These are phyloP conservation scores for Cystofilobasidium capitatum DNA, from an alignment of 768 basidiomycete genomes.

Conservation along the genomic window DNA sequence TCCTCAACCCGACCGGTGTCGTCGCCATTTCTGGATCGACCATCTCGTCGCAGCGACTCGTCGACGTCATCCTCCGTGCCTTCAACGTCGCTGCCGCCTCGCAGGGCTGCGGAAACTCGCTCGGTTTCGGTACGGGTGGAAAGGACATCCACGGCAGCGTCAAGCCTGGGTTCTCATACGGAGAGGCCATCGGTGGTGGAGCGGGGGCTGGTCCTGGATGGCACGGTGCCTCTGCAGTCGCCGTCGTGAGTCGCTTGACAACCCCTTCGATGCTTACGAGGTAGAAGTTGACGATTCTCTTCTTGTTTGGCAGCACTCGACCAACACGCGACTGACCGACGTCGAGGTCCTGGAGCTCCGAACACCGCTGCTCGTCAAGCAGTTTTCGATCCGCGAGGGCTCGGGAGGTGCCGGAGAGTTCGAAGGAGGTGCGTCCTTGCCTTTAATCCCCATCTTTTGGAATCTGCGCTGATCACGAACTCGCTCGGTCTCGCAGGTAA, in stretches of 20 bases:
- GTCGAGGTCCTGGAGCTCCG: conserved; percentile 29
- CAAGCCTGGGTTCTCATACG: conserved; percentile 27
- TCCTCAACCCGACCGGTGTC: conserved; percentile 29
- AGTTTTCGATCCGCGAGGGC: conserved; percentile 28
- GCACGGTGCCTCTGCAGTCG: conserved; percentile 13
- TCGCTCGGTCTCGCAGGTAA: background rate
- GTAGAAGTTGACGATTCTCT: background rate
- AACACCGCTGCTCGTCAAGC: conserved; percentile 28
- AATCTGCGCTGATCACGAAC: background rate
- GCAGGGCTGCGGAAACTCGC: conserved; percentile 28
- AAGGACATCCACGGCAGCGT: conserved; percentile 22
- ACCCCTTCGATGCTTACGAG: too few species aligned
- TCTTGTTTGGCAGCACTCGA: conserved; percentile 17
- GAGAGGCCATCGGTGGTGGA: conserved; percentile 28
- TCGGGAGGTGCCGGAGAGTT: conserved; percentile 22
- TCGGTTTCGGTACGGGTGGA: conserved; percentile 29
- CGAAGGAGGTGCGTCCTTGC: conserved; percentile 18
- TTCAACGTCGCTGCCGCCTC: conserved; percentile 30
- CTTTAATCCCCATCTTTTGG: background rate
- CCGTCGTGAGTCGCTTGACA: background rate
- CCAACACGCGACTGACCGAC: conserved; percentile 29
- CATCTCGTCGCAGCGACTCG: conserved; percentile 28
- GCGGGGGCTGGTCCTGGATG: conserved; percentile 29
- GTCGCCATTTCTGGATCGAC: conserved; percentile 30
- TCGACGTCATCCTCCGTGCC: conserved; percentile 27